Evolutionary conservation across 352 stramenopile genomes (phyloP).

Genomic region (Phytophthora chlamydospora): DNA sequence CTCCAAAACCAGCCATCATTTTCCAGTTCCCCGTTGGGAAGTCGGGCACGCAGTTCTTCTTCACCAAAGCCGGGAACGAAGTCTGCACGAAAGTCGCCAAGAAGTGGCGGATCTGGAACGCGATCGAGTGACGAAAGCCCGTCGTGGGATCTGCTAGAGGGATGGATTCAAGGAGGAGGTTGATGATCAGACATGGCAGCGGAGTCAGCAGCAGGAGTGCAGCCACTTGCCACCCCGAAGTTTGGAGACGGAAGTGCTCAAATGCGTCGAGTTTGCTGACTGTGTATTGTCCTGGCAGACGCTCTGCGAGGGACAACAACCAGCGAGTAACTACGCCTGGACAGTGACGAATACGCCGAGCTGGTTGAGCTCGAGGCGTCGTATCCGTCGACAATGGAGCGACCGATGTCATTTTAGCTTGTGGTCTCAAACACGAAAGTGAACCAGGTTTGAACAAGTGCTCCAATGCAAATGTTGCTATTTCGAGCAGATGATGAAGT

Average conservation of each 20-base stretch:
- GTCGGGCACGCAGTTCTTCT: constrained; percentile 28
- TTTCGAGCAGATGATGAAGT: too few species aligned
- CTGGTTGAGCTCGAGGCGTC: too few species aligned
- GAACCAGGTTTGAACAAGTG: too few species aligned
- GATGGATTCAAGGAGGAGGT: constrained; percentile 30
- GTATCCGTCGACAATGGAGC: too few species aligned
- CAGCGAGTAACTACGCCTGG: not conserved
- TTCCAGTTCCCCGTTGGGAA: constrained; percentile 6
- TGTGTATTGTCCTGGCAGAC: constrained; percentile 8
- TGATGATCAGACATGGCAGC: constrained; percentile 25
- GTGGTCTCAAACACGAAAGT: too few species aligned
- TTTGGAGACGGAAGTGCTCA: constrained; percentile 10
- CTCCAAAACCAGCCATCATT: constrained; percentile 4
- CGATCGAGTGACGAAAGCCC: constrained; percentile 10
- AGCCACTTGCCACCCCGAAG: not conserved
- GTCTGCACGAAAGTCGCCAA: constrained; percentile 4
- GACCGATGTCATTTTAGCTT: too few species aligned
- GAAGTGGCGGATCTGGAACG: constrained; percentile 25
- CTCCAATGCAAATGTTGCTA: too few species aligned
- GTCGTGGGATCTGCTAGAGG: constrained; percentile 12
- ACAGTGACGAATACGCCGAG: constrained; percentile 2
- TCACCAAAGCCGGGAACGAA: constrained; percentile 1
- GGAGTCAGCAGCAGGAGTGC: constrained; percentile 7
- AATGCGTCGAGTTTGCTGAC: constrained; percentile 19
- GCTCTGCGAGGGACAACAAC: not conserved